Base-by-base conservation (phyloP, 176 grass and related monocot species). In the Elaeis guineensis region DNA sequence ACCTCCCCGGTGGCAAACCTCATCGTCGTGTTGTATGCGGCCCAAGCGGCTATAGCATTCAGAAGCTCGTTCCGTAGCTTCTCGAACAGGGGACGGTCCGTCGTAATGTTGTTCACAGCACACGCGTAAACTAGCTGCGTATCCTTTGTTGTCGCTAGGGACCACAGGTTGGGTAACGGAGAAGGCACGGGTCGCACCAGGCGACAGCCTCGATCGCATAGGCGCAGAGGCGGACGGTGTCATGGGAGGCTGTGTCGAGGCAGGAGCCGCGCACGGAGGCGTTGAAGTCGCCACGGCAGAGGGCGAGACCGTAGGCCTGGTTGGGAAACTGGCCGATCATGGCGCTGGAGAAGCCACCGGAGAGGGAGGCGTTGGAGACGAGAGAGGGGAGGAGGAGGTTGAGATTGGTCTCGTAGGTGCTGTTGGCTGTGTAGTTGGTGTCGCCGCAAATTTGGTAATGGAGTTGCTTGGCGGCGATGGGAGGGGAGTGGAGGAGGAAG, bases 221-320 rank as follows among this genome's bases (percentile, higher is more conserved):
- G 6, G 71, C 49, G 49, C 84, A 93, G 2, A 20, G 2, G 0
- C 18, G 16, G 24, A 54, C 6, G 49, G 76, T 50, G 25, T 77
- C 66, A 11, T 5, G 0, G 16, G 6, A 2, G 19, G 80, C 32
- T 0, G 0, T 3, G 57, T 28, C 54, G 65, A 82, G 69, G 77
- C 89, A 92, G 62, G 60, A 32, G 5, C 17, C 21, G 52, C 89
- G 87, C 19, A 63, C 25, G 51, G 24, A 25, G 11, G 35, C 0
- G 65, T 61, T 72, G 17, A 64, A 0, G 21, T 93, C 83, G 2
- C 80, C 89, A 52, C 83, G 77, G 71, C 89, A 93, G 61, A 87
- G 74, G 0, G 66, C 21, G 28, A 91, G 63, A 44, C 72, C 83
- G 29, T 64, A 83, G 7, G 77, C 65, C 50, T 64, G 16, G 58